These are phyloP conservation scores for Marasmius oreades DNA, from an alignment of 1,284 basidiomycete species.

Conservation along the genomic window DNA sequence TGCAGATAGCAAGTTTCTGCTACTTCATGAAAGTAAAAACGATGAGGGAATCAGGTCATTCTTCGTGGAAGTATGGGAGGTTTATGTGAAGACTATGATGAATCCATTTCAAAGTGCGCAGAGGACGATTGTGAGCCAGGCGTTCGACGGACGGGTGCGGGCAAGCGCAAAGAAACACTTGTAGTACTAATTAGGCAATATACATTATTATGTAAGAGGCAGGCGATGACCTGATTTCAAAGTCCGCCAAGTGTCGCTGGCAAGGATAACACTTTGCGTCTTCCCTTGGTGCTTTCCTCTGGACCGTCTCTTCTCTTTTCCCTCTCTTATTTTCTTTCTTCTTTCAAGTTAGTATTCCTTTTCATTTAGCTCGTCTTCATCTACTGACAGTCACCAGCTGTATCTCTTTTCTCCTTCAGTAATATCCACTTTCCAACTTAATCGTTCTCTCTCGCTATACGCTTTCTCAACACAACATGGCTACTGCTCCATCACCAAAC, in stretches of 20 bases:
- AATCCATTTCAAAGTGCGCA: conserved; percentile 94
- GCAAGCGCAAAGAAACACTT: conserved; percentile 86
- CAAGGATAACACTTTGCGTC: neutral
- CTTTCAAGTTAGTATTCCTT: conserved; percentile 13
- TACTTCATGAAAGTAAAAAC: conserved; percentile 92
- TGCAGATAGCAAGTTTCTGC: conserved; percentile 85
- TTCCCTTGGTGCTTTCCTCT: conserved; percentile 16
- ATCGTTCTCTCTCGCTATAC: conserved; percentile 32
- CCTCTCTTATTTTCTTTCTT: conserved; percentile 29
- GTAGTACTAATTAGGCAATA: conserved; percentile 31
- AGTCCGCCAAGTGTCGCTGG: neutral
- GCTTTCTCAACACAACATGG: conserved; percentile 41
- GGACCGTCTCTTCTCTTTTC: conserved; percentile 24
- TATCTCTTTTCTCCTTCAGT: conserved; percentile 29
- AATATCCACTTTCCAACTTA: conserved; percentile 25
- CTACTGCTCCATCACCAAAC: conserved; percentile 52
- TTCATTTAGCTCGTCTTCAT: conserved; percentile 17
- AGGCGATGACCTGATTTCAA: neutral
- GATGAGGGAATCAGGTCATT: conserved; percentile 92
- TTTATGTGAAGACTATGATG: conserved; percentile 88
- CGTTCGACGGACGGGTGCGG: conserved; percentile 81
- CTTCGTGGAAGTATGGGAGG: conserved; percentile 92
- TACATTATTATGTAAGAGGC: neutral
- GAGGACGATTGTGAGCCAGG: conserved; percentile 70
- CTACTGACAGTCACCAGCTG: conserved; percentile 24